These are phyloP conservation scores for Coniella lustricola DNA, from an alignment of 2,329 filamentous ascomycete genomes.

Conservation along the genomic window DNA sequence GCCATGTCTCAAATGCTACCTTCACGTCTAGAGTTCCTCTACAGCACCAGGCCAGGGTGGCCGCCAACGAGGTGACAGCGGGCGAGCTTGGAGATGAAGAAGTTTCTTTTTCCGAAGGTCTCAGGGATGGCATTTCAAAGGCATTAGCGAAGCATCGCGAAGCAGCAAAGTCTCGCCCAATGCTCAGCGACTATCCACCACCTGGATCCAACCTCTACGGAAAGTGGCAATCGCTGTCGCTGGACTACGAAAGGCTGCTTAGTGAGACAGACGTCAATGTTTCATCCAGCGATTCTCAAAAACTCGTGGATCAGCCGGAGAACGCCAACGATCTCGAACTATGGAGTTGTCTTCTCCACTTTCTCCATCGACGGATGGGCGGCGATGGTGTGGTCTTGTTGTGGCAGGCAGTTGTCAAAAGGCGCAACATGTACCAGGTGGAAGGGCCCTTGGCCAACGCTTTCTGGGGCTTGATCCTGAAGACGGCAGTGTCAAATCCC, in stretches of 20 bases:
- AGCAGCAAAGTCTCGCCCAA: not conserved
- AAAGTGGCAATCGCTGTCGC: slow-evolving; percentile 22
- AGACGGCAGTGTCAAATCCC: slow-evolving; percentile 26
- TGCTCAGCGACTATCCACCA: slow-evolving; percentile 2
- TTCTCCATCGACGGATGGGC: slow-evolving; percentile 22
- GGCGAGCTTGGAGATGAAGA: slow-evolving; percentile 4
- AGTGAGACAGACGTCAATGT: slow-evolving; percentile 21
- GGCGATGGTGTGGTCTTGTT: slow-evolving; percentile 21
- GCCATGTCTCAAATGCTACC: slow-evolving; percentile 3
- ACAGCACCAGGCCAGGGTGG: slow-evolving; percentile 7
- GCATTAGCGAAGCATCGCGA: slow-evolving; percentile 1
- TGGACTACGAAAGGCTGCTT: slow-evolving; percentile 21
- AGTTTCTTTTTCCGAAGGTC: slow-evolving; percentile 5
- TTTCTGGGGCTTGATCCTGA: slow-evolving; percentile 27
- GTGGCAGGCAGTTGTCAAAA: slow-evolving; percentile 22
- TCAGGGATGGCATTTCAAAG: slow-evolving; percentile 11
- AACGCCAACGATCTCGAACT: slow-evolving; percentile 24
- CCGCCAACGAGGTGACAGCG: slow-evolving; percentile 10
- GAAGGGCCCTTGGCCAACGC: slow-evolving; percentile 19
- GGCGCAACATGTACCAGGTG: slow-evolving; percentile 20
- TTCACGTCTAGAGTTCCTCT: slow-evolving; percentile 2
- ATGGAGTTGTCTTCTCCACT: slow-evolving; percentile 27
- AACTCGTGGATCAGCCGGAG: slow-evolving; percentile 22
- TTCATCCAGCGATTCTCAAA: not conserved
- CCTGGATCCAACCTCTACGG: slow-evolving; percentile 18